A percentile compares a stretch with the other conserved stretches of the same genome.
These are phyloP conservation scores for Parastagonospora nodorum DNA, from an alignment of 2,329 filamentous ascomycete species.

Conservation along the genomic window DNA sequence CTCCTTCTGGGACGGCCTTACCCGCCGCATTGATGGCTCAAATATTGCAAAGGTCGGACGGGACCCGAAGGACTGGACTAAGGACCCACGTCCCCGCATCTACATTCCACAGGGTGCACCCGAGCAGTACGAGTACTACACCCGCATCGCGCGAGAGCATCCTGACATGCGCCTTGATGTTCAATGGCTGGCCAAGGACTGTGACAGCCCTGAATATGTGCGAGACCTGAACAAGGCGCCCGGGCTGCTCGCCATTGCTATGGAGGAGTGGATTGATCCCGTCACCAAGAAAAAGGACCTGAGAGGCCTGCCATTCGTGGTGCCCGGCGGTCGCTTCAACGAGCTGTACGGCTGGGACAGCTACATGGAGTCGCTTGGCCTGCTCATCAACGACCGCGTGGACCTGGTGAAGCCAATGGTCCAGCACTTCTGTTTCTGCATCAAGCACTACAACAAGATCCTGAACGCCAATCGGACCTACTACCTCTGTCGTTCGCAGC, in stretches of 20 bases:
- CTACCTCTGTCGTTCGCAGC: constrained; percentile 92
- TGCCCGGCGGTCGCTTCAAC: constrained; percentile 96
- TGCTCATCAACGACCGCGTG: constrained; percentile 82
- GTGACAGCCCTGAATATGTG: constrained; percentile 80
- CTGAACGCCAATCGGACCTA: constrained; percentile 96
- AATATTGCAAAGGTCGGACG: constrained; percentile 83
- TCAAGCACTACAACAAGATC: constrained; percentile 97
- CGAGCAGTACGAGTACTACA: constrained; percentile 90
- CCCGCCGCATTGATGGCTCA: constrained; percentile 85
- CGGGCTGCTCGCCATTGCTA: constrained; percentile 85
- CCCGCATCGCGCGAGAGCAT: constrained; percentile 73
- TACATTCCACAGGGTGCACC: constrained; percentile 86
- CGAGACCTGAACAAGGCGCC: constrained; percentile 84
- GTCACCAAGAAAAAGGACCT: constrained; percentile 72
- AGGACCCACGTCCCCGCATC: constrained; percentile 84
- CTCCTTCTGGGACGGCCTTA: constrained; percentile 92
- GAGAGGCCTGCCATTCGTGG: constrained; percentile 88
- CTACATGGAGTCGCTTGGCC: constrained; percentile 94
- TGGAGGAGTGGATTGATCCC: constrained; percentile 73
- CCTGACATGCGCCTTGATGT: constrained; percentile 91
- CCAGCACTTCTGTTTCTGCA: constrained; percentile 95
- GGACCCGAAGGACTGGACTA: constrained; percentile 96
- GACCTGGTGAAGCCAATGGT: constrained; percentile 95
- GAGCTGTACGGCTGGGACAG: constrained; percentile 99
- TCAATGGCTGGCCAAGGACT: constrained; percentile 70